Percentiles rank a stretch among this genome's conserved stretches.
phyloP scores from a whole-genome alignment of 2,329 filamentous ascomycete species.

The Ceratocystis smalleyi region DNA sequence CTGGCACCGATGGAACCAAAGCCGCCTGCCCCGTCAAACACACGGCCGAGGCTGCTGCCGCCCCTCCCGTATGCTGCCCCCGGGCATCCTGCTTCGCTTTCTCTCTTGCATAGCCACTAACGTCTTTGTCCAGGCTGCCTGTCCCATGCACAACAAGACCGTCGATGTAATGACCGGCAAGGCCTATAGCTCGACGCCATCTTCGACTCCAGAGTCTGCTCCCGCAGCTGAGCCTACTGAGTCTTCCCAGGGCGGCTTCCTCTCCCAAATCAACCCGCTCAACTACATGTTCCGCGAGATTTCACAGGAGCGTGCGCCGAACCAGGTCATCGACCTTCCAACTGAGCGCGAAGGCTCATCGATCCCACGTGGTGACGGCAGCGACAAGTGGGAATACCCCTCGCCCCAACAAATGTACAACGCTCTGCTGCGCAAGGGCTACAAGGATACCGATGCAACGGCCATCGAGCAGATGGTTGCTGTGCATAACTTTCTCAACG shows the following conservation, averaged over 20 bases:
- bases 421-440: conserved; percentile 86
- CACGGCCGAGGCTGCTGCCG: conserved; percentile 7
- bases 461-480: conserved; percentile 95
- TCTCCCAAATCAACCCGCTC: conserved; percentile 49
- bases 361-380: conserved; percentile 70
- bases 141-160: conserved; percentile 43
- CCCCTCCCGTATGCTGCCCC: conserved; percentile 7
- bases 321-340: conserved; percentile 60
- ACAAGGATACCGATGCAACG: conserved; percentile 83
- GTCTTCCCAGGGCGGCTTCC: conserved; percentile 26
- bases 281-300: conserved; percentile 93
- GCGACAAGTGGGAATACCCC: conserved; percentile 89
- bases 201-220: conserved; percentile 25
- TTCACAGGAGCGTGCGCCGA: conserved; percentile 59
- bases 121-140: conserved; percentile 29
- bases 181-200: conserved; percentile 19
- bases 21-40: conserved; percentile 10
- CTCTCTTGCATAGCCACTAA: neutral
- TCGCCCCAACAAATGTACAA: conserved; percentile 99
- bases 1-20: neutral
- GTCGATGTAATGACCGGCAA: conserved; percentile 30
- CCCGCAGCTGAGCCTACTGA: conserved; percentile 32
- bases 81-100: neutral
- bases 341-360: conserved; percentile 71
- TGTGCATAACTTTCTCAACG: conserved; percentile 95